Conservation (phyloP, 2,329 filamentous ascomycete genomes). For the Erysiphe pulchra region DNA sequence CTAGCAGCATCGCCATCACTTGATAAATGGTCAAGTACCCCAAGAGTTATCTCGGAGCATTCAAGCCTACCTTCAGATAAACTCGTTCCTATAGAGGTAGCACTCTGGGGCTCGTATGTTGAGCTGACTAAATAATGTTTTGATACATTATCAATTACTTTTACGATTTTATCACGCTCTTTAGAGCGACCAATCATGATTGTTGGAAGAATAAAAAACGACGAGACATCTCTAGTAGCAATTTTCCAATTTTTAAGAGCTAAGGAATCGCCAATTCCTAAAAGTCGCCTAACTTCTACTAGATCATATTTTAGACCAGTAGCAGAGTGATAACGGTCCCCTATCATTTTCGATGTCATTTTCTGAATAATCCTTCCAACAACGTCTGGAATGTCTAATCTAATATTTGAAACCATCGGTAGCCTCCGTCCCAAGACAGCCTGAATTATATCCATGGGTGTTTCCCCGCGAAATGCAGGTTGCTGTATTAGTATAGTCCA, state of each 20-base stretch:
- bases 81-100: conserved; percentile 24
- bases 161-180: conserved; percentile 44
- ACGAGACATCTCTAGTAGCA: conserved; percentile 62
- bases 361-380: conserved; percentile 67
- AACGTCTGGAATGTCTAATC: conserved; percentile 63
- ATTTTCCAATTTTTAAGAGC: conserved; percentile 50
- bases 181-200: conserved; percentile 55
- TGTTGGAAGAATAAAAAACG: conserved; percentile 71
- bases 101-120: conserved; percentile 18
- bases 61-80: conserved; percentile 17
- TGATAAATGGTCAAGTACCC: conserved; percentile 24
- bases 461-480: conserved; percentile 53
- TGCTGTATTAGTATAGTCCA: conserved; percentile 64
- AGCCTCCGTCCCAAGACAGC: conserved; percentile 61
- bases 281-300: conserved; percentile 41
- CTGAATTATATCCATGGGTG: conserved; percentile 74
- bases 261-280: conserved; percentile 47
- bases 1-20: conserved; percentile 28
- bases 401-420: conserved; percentile 46
- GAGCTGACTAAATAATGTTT: conserved; percentile 15
- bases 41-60: conserved; percentile 1
- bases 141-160: conserved; percentile 51
- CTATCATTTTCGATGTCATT: conserved; percentile 70
- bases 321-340: conserved; percentile 71
- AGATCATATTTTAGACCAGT: conserved; percentile 69